Conservation (phyloP, 2,329 filamentous ascomycete genomes). For the Colletotrichum incanum region DNA sequence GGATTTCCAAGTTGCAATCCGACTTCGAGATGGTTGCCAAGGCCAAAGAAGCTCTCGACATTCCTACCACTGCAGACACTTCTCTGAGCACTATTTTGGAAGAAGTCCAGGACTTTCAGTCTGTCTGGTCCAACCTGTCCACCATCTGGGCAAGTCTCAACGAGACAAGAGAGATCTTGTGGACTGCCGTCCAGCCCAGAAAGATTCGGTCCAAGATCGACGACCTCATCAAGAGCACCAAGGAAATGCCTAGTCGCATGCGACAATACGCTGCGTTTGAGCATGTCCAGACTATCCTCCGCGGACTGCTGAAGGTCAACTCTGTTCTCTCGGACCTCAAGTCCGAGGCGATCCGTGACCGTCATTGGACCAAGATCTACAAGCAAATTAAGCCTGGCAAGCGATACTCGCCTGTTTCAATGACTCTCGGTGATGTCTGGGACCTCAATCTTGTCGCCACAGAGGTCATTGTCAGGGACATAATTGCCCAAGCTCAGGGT, state of each 20-base stretch:
- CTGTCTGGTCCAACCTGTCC: constrained; percentile 95
- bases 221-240: constrained; percentile 95
- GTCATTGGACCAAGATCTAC: constrained; percentile 98
- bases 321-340: constrained; percentile 90
- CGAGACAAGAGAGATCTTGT: constrained; percentile 91
- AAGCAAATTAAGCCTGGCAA: constrained; percentile 94
- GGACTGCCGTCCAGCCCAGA: constrained; percentile 95
- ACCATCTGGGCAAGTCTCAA: constrained; percentile 98
- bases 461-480: constrained; percentile 90
- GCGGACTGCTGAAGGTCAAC: constrained; percentile 92
- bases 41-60: constrained; percentile 95
- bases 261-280: constrained; percentile 99
- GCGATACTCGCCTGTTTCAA: constrained; percentile 92
- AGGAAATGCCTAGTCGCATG: constrained; percentile 99
- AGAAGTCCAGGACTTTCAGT: constrained; percentile 98
- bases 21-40: constrained; percentile 95
- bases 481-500: constrained; percentile 95
- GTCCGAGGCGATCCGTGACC: constrained; percentile 94
- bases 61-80: constrained; percentile 85
- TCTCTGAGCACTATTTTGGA: constrained; percentile 90
- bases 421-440: constrained; percentile 99
- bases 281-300: constrained; percentile 93
- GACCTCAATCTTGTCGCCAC: constrained; percentile 92
- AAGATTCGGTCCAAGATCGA: constrained; percentile 94
- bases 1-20: constrained; percentile 86